Evolutionary conservation across 1,139 yeast species (phyloP).

Genomic region (Geotrichum histeridarum): DNA sequence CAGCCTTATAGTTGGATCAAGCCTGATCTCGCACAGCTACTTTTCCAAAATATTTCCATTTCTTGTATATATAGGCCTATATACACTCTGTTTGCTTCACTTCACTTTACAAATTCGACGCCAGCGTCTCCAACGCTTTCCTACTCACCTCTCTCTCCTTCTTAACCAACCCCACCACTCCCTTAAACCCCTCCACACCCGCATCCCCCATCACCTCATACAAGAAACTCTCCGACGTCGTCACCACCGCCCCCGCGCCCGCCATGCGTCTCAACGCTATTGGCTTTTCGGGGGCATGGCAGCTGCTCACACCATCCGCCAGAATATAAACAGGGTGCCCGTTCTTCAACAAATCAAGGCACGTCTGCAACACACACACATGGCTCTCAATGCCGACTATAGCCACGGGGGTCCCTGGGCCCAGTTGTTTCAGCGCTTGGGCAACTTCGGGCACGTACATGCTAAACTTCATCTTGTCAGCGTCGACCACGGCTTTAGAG

Average conservation of each 20-base stretch:
- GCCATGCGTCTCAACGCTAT: conserved; percentile 29
- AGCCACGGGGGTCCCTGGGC: conserved; percentile 23
- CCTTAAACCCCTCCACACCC: conserved; percentile 17
- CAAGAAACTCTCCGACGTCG: conserved; percentile 39
- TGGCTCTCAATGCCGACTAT: conserved; percentile 32
- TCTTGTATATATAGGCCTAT: no score
- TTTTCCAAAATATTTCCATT: no score
- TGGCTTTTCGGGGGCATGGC: conserved; percentile 28
- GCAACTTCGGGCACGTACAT: conserved; percentile 29
- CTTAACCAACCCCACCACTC: conserved; percentile 26
- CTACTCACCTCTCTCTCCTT: conserved; percentile 20
- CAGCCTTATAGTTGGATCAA: no score
- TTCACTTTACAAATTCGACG: conserved; percentile 13
- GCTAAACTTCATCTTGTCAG: conserved; percentile 30
- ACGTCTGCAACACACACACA: conserved; percentile 32
- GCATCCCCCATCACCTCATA: conserved; percentile 41
- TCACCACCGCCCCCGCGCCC: conserved; percentile 29
- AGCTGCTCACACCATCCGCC: conserved; percentile 30
- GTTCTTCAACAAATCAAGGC: conserved; percentile 25
- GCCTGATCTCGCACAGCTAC: no score
- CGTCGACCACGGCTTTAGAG: conserved; percentile 24
- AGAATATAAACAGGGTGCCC: conserved; percentile 31
- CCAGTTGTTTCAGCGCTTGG: conserved; percentile 21
- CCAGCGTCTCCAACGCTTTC: conserved; percentile 23
- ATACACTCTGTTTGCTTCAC: no score